Base-by-base conservation (phyloP, 1,284 basidiomycete species). In the Sporisorium sorghi region DNA sequence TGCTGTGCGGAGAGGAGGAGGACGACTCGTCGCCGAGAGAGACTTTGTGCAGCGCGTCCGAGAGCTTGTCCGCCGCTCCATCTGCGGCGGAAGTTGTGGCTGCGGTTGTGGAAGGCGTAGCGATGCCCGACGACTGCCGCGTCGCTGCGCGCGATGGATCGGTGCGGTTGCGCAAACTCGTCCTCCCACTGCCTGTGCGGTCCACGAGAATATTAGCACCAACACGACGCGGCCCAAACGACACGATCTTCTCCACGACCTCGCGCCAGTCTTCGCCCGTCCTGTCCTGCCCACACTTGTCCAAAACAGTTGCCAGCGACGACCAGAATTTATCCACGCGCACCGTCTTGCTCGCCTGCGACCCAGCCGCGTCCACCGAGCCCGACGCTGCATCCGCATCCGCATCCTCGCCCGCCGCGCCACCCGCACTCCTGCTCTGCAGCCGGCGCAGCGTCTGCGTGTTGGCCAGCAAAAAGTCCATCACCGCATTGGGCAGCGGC, bases 171-270 rank as follows among this genome's bases (percentile, higher is more conserved):
- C 68, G 40, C 50, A 73, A 40, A 7, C 56, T 28, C 17, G n/a
- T 32, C 7, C 63, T 35, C 2, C 72, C 55, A 28, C 56, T 59
- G 5, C 52, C 79, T 84, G 85, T 59, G 37, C 73, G 59, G 61
- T 97, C 96, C 12, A 98, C 87, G 8, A 99, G 86, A 15, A 99
- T 80, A 83, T 96, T 97, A 5, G 93, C 90, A 0, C 96, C 96
- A 19, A 92, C 89, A 55, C 90, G 87, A 72, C 92, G 91, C 0
- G 97, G 96, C 0, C 97, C 97, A 85, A 97, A 96, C 15, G 92
- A 90, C 92, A 94, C 96, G 1, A 97, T 89, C 58, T 87, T 88
- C 50, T 93, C 91, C 0, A 87, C 88, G 9, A 94, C 83, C 50
- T 89, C 89, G 3, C 85, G 85, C 94, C 95, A 98, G 72, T 97